phyloP scores from a whole-genome alignment of 2,329 filamentous ascomycete genomes.

The Aaosphaeria pasadenensis region DNA sequence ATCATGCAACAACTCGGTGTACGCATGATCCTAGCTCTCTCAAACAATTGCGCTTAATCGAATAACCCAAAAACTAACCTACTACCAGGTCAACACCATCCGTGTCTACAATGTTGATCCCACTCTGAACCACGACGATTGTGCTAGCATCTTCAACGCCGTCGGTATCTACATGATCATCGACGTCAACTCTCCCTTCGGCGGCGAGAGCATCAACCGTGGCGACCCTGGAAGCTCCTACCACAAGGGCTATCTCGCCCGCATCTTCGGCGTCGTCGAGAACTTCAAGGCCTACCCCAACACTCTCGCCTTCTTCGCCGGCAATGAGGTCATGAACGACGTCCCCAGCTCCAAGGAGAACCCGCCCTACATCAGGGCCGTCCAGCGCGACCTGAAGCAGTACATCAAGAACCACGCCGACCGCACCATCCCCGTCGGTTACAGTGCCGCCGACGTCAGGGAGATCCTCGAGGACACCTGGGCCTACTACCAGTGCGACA shows the following conservation, averaged over 20 bases:
- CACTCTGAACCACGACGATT: conserved; percentile 58
- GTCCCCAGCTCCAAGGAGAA: conserved; percentile 48
- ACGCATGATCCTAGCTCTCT: conserved; percentile 13
- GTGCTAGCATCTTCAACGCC: conserved; percentile 63
- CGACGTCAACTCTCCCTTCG: conserved; percentile 62
- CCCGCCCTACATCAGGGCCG: conserved; percentile 60
- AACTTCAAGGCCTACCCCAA: conserved; percentile 67
- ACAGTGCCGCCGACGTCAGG: conserved; percentile 73
- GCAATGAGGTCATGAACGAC: conserved; percentile 68
- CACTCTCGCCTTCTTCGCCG: conserved; percentile 64
- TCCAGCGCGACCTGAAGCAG: conserved; percentile 65
- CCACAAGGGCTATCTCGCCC: conserved; percentile 53
- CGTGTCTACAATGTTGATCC: conserved; percentile 64
- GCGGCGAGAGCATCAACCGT: conserved; percentile 56
- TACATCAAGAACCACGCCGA: conserved; percentile 58
- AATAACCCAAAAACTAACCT: too few species aligned
- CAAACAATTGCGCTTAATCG: too few species aligned
- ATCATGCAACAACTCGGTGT: conserved; percentile 62
- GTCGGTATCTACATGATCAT: conserved; percentile 66
- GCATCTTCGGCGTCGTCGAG: conserved; percentile 63
- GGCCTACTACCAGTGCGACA: conserved; percentile 70
- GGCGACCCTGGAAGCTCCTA: conserved; percentile 55
- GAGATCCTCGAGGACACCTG: conserved; percentile 69
- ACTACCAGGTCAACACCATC: conserved; percentile 56
- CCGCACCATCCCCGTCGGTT: conserved; percentile 63